Conservation (phyloP, 805 yeast genomes). For the Danielia oregonensis region DNA sequence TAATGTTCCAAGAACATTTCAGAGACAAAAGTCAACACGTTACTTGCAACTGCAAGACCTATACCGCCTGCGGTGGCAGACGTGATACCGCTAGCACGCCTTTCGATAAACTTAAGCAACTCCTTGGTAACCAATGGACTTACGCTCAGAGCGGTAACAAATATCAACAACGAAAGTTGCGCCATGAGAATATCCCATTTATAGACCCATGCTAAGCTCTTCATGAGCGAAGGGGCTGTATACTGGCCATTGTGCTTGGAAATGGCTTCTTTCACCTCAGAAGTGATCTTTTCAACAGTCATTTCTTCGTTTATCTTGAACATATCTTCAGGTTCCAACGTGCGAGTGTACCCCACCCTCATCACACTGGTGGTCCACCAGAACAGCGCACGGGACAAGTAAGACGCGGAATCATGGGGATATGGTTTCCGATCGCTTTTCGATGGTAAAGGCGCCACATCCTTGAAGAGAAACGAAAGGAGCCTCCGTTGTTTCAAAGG, state of each 20-base stretch:
- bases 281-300: slow-evolving; percentile 30
- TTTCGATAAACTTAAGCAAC: too few species aligned
- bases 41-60: too few species aligned
- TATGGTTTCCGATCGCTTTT: background rate
- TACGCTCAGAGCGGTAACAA: too few species aligned
- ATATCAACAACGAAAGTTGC: too few species aligned
- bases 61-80: too few species aligned
- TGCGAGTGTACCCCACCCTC: slow-evolving; percentile 66
- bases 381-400: slow-evolving; percentile 44
- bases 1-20: slow-evolving; percentile 25
- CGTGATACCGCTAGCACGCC: too few species aligned
- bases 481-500: too few species aligned
- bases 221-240: too few species aligned
- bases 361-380: slow-evolving; percentile 68
- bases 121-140: too few species aligned
- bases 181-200: too few species aligned
- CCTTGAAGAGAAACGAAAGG: background rate
- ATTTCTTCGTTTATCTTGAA: slow-evolving; percentile 35
- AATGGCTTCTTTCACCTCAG: slow-evolving; percentile 9
- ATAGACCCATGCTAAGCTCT: too few species aligned
- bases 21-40: too few species aligned
- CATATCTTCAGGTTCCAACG: slow-evolving; percentile 62
- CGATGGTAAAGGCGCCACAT: background rate
- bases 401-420: background rate
- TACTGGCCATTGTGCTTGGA: slow-evolving; percentile 18